Percentiles rank a stretch among this genome's conserved stretches.
Conservation (phyloP, 1,284 basidiomycete genomes). For the Sanghuangporus sanghuang region DNA sequence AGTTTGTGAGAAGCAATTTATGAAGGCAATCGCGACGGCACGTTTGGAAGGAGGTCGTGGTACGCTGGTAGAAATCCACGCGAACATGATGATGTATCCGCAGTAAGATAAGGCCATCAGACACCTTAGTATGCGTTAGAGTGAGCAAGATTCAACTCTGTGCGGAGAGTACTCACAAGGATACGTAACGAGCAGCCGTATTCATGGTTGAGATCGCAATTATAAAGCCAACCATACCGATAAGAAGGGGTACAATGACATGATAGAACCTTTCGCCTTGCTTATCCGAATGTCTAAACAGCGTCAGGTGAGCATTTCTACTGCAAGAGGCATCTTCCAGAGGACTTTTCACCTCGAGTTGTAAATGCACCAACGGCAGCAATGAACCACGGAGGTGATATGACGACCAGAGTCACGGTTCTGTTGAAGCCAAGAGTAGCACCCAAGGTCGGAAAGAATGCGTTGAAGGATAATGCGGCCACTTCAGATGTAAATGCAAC, state of each 20-base stretch:
- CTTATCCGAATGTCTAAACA: slow-evolving; percentile 29
- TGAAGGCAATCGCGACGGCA: slow-evolving; percentile 35
- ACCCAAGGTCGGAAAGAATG: slow-evolving; percentile 31
- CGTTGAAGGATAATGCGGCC: slow-evolving; percentile 26
- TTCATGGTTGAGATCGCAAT: slow-evolving; percentile 38
- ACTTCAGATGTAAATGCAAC: slow-evolving; percentile 21
- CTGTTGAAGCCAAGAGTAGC: slow-evolving; percentile 24
- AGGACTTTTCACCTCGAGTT: slow-evolving; percentile 2
- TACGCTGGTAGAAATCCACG: slow-evolving; percentile 34
- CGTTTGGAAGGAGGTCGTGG: slow-evolving; percentile 36
- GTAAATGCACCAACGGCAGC: slow-evolving; percentile 18
- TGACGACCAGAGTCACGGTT: slow-evolving; percentile 24
- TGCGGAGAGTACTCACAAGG: slow-evolving; percentile 24
- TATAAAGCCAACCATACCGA: slow-evolving; percentile 36
- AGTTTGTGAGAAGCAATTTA: slow-evolving; percentile 29
- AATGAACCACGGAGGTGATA: slow-evolving; percentile 23
- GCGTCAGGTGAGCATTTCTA: not conserved
- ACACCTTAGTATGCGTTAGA: slow-evolving; percentile 21
- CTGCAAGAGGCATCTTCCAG: not conserved
- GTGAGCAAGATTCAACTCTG: not conserved
- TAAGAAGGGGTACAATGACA: slow-evolving; percentile 30
- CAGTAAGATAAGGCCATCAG: slow-evolving; percentile 32
- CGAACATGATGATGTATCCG: slow-evolving; percentile 32
- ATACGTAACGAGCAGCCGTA: slow-evolving; percentile 35
- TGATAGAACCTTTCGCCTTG: slow-evolving; percentile 36